Percentiles rank a stretch among this genome's conserved stretches.
Conservation (phyloP, 257 asterid species). For the Knoxia roxburghii region DNA sequence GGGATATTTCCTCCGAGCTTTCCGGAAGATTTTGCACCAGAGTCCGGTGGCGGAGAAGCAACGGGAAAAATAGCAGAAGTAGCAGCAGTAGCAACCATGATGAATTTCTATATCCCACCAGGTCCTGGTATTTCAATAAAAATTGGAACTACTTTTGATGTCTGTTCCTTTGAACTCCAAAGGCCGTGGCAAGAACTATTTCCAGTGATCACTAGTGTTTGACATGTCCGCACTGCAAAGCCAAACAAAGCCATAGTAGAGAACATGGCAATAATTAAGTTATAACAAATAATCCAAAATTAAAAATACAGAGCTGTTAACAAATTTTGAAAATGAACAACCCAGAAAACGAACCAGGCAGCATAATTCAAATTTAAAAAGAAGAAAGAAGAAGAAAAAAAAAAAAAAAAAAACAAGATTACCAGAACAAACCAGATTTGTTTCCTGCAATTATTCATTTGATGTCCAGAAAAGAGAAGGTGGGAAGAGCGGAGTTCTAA, state of each 20-base stretch:
- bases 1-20: slow-evolving; percentile 56
- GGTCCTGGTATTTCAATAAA: neutral
- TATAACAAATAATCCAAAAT: neutral
- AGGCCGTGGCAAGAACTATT: slow-evolving; percentile 3
- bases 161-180: slow-evolving; percentile 5
- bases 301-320: neutral
- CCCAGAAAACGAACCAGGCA: too few species aligned
- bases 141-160: neutral
- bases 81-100: slow-evolving; percentile 82
- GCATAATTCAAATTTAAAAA: too few species aligned
- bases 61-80: slow-evolving; percentile 62
- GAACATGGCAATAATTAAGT: neutral
- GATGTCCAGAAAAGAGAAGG: neutral
- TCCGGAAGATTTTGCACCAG: slow-evolving; percentile 57
- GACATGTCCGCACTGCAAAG: slow-evolving; percentile 11
- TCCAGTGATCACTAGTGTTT: slow-evolving; percentile 2
- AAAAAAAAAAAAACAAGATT: neutral
- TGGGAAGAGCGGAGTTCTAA: neutral
- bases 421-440: neutral
- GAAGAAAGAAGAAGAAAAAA: neutral
- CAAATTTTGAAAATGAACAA: neutral
- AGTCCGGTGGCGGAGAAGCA: slow-evolving; percentile 52
- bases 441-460: neutral
- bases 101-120: slow-evolving; percentile 15
- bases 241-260: slow-evolving; percentile 5